A percentile compares a stretch with the other conserved stretches of the same genome.
Evolutionary conservation across 1,284 basidiomycete genomes (phyloP).

Genomic region (Ganoderma multipileum): DNA sequence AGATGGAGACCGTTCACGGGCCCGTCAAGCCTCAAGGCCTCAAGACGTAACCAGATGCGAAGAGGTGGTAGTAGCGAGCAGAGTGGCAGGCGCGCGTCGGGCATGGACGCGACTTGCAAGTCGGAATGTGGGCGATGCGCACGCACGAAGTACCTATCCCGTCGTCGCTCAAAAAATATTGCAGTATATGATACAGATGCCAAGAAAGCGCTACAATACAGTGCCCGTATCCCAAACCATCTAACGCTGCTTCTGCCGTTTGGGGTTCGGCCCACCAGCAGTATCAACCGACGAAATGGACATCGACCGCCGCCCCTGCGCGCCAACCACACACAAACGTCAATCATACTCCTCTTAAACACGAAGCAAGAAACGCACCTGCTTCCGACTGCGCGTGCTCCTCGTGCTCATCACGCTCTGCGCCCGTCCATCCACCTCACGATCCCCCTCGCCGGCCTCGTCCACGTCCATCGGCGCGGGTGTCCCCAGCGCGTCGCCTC

Average conservation of each 20-base stretch:
- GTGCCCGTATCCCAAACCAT: background rate
- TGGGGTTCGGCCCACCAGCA: slow-evolving; percentile 29
- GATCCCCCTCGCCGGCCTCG: slow-evolving; percentile 40
- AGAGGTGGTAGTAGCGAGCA: background rate
- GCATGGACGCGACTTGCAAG: background rate
- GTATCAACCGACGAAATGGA: slow-evolving; percentile 40
- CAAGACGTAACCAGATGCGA: background rate
- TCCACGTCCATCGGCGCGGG: slow-evolving; percentile 44
- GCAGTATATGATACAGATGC: slow-evolving; percentile 7
- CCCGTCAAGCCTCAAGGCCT: background rate
- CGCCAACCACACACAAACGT: slow-evolving; percentile 1
- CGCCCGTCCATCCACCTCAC: slow-evolving; percentile 58
- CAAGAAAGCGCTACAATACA: slow-evolving; percentile 9
- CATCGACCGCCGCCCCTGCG: slow-evolving; percentile 60
- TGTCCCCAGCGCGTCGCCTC: slow-evolving; percentile 35
- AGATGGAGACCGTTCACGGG: background rate
- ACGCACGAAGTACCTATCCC: no score
- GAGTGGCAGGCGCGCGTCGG: background rate
- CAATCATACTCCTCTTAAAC: background rate
- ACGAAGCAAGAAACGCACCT: slow-evolving; percentile 47
- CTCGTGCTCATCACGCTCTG: slow-evolving; percentile 71
- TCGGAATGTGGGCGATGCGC: background rate
- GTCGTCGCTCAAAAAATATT: background rate
- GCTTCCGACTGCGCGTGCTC: slow-evolving; percentile 63
- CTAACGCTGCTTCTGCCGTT: slow-evolving; percentile 34